Base-by-base conservation (phyloP, 2,329 filamentous ascomycete species). In the Arthrobotrys pseudoclavata region DNA sequence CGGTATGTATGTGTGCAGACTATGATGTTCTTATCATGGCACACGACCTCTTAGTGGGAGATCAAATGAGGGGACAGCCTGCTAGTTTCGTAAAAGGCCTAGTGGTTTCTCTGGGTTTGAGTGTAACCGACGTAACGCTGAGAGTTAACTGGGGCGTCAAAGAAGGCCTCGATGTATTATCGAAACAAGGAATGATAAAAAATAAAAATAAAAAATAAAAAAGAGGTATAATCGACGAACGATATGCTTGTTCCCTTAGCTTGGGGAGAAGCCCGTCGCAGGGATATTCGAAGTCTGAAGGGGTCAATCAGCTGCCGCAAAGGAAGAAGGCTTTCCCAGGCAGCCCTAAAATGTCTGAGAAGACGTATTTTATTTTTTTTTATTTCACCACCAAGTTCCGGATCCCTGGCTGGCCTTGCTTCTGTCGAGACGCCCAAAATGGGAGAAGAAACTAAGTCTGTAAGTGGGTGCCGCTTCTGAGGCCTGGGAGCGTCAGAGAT, bases 321-420 rank as follows among this genome's bases (percentile, higher is more conserved):
- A 50, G 55, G 64, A 76, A 50, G 53, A 76, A 57, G 71, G 63
- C 63, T 52, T 57, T 63, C 70, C 70, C 42, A 75, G 70, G 64
- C 71, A 76, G 64, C 71, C 71, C 71, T 69, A 76, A 62, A 69
- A 76, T 76, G 71, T 76, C 71, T 76, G 71, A 76, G 71, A 69
- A 62, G 45, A 50, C 45, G 50, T 67, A 74, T 76, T 76, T 64
- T 76, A 48, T 63, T 69, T 75, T 75, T 69, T 18, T 29, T 26
- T 42, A 42, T 42, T 42, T 42, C 40, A 42, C 40, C 40, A n/a
- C 20, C 22, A 12, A 31, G 40, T 42, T 42, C 40, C 34, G n/a
- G 31, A 53, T 53, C 42, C 62, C 42, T 67, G 29, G 63, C 31
- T 42, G 53, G 53, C 53, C 53, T 60, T 60, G 53, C 53, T 60